Conservation (phyloP, 2,329 filamentous ascomycete genomes). For the Talaromyces rugulosus region DNA sequence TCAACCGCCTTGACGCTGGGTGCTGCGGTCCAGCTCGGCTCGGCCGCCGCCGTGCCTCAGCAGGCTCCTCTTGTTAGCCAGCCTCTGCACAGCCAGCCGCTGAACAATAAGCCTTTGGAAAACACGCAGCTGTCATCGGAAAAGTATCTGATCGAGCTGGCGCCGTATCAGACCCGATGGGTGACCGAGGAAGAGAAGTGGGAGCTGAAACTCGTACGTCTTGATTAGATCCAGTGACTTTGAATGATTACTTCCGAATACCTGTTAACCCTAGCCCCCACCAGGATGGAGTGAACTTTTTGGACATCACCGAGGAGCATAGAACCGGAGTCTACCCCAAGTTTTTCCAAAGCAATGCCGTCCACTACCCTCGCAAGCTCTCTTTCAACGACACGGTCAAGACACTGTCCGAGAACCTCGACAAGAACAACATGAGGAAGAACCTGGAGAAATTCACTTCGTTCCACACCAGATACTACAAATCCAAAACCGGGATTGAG, state of each 20-base stretch:
- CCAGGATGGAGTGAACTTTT: slow-evolving; percentile 80
- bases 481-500: slow-evolving; percentile 63
- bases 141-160: slow-evolving; percentile 74
- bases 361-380: slow-evolving; percentile 65
- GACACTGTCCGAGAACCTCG: slow-evolving; percentile 63
- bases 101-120: not conserved
- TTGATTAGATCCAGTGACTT: too few species aligned
- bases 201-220: slow-evolving; percentile 70
- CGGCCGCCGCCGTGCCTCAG: slow-evolving; percentile 7
- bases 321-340: slow-evolving; percentile 59
- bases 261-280: not conserved
- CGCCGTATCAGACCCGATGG: slow-evolving; percentile 78
- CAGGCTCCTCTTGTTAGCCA: slow-evolving; percentile 6
- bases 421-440: slow-evolving; percentile 69
- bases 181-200: slow-evolving; percentile 95
- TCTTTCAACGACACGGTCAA: slow-evolving; percentile 62
- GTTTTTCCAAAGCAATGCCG: slow-evolving; percentile 35
- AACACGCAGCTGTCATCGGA: slow-evolving; percentile 33
- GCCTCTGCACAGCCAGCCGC: not conserved
- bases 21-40: slow-evolving; percentile 7
- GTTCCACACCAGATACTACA: slow-evolving; percentile 58
- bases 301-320: slow-evolving; percentile 76
- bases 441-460: slow-evolving; percentile 69
- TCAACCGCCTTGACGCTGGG: slow-evolving; percentile 7
- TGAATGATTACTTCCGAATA: not conserved